Base-by-base conservation (phyloP, 2,329 filamentous ascomycete species). In the Fusarium sp. region DNA sequence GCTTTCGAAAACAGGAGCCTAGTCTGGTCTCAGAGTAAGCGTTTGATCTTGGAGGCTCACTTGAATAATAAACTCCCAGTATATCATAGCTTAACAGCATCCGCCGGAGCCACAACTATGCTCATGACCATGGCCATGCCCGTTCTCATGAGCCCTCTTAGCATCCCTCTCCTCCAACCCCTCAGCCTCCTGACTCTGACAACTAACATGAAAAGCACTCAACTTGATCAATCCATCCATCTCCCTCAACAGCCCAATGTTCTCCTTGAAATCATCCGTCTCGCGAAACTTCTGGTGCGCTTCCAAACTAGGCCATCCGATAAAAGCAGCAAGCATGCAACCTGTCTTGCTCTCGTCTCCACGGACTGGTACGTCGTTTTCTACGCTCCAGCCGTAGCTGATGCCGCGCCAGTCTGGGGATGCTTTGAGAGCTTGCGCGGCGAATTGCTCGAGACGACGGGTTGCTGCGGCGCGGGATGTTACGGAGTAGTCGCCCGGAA, bases 271-370 rank as follows among this genome's bases (percentile, higher is more conserved):
- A 0, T 67, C 63, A 11, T 77, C 61, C 8, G 76, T 79, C 32
- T 80, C 77, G 3, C 79, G 71, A 61, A 79, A 83, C 53, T 73
- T 72, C 60, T 73, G 61, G 48, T 83, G 81, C 29, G 78, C 77
- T 40, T 82, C 78, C 2, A 81, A 67, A 34, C 78, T 81, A 0
- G 78, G 70, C 81, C 81, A 83, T 1, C 79, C 80, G 14, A 83
- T 75, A 4, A 81, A 71, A 0, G 67, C 72, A 1, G 65, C 53
- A 2, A 78, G 57, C 57, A 78, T 53, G 8, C 62, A 74, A 0
- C 76, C 76, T 2, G 70, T 70, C 40, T 75, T 74, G 3, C 52
- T 32, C 60, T 79, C 64, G 14, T 78, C 69, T 37, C 77, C 73
- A 47, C 69, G 70, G 4, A 79, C 46, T 3, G 77, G 66, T 8